These are phyloP conservation scores for Umbellularia californica DNA, from an alignment of 164 flowering plant species.

Conservation along the genomic window DNA sequence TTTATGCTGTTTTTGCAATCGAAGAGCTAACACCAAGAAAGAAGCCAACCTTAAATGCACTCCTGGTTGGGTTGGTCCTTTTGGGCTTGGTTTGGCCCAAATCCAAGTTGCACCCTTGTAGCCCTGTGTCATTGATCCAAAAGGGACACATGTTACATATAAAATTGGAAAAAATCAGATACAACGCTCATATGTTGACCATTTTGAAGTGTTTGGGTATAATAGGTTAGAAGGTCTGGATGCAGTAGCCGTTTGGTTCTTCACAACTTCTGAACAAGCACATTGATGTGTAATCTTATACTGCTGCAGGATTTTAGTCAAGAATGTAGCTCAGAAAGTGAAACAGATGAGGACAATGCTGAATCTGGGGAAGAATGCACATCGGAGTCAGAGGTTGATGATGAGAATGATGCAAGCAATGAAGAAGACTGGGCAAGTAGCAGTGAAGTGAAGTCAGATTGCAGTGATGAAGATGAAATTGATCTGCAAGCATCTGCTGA, in stretches of 20 bases:
- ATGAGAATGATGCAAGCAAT: constrained; percentile 69
- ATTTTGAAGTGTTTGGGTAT: too few relatives aligned
- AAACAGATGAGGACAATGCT: constrained; percentile 67
- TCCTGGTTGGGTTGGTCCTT: too few relatives aligned
- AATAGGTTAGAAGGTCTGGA: too few relatives aligned
- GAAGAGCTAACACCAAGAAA: too few relatives aligned
- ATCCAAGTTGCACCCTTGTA: too few relatives aligned
- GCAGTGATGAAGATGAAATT: constrained; percentile 65
- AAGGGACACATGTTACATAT: too few relatives aligned
- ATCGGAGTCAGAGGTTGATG: constrained; percentile 78
- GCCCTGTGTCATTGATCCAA: too few relatives aligned
- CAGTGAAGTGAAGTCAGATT: constrained; percentile 60
- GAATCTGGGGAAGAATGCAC: constrained; percentile 61
- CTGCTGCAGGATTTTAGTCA: constrained; percentile 72
- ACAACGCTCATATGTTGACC: too few relatives aligned
- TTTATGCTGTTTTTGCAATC: too few relatives aligned
- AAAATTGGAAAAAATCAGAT: too few relatives aligned
- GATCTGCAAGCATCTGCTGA: constrained; percentile 61
- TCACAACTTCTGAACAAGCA: background rate
- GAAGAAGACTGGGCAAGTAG: constrained; percentile 77
- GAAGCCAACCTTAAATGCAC: too few relatives aligned
- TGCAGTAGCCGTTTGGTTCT: background rate
- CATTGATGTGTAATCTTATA: constrained; percentile 1
- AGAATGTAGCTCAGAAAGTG: constrained; percentile 61
- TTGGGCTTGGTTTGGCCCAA: too few relatives aligned